Evolutionary conservation across 2,329 filamentous ascomycete species (phyloP).

Genomic region (Fusarium abutilonis): DNA sequence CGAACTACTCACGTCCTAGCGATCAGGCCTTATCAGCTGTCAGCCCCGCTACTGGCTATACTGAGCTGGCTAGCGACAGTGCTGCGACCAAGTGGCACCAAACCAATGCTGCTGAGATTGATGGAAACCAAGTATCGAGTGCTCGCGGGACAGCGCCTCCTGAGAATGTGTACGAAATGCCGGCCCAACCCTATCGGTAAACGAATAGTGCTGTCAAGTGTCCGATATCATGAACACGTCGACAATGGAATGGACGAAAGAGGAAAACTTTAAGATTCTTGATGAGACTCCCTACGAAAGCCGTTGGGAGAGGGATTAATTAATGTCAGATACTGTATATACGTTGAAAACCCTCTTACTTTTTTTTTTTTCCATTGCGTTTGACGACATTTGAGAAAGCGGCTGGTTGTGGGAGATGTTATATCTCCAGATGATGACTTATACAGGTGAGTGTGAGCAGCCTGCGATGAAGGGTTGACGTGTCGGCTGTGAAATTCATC

Average conservation of each 20-base stretch:
- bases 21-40: slow-evolving; percentile 29
- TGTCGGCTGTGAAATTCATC: no score
- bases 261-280: slow-evolving; percentile 26
- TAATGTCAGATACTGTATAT: slow-evolving; percentile 48
- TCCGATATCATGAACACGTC: neutral
- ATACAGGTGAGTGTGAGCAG: no score
- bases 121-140: slow-evolving; percentile 49
- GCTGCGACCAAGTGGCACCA: slow-evolving; percentile 50
- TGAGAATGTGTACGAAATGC: slow-evolving; percentile 57
- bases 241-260: slow-evolving; percentile 15
- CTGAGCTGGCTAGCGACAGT: slow-evolving; percentile 50
- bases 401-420: slow-evolving; percentile 22
- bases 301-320: slow-evolving; percentile 35
- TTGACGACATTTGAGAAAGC: slow-evolving; percentile 33
- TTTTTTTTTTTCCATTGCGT: slow-evolving; percentile 39
- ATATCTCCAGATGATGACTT: slow-evolving; percentile 19
- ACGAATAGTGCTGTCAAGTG: slow-evolving; percentile 4
- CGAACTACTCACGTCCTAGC: slow-evolving; percentile 32
- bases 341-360: slow-evolving; percentile 40
- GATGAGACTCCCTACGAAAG: slow-evolving; percentile 26
- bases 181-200: slow-evolving; percentile 52
- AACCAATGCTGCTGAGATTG: slow-evolving; percentile 53
- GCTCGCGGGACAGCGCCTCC: slow-evolving; percentile 41
- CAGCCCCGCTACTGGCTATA: slow-evolving; percentile 41
- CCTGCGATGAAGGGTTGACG: no score